Conservation (phyloP, 2,329 filamentous ascomycete genomes). For the Eutypella sp. region DNA sequence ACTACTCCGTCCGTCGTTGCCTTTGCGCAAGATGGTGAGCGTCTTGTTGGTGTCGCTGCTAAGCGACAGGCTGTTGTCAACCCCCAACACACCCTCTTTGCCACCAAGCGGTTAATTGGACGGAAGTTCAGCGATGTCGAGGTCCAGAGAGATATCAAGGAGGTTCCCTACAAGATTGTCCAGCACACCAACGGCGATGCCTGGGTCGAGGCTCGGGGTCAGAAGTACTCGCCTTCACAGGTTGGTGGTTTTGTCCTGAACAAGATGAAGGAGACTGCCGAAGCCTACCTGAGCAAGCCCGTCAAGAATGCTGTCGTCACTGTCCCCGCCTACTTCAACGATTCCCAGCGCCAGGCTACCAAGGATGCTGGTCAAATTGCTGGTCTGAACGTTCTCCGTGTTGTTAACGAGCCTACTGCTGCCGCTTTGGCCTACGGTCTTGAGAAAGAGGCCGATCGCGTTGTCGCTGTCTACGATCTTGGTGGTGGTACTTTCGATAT, state of each 20-base stretch:
- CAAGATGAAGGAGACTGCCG: slow-evolving; percentile 99
- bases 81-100: slow-evolving; percentile 96
- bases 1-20: slow-evolving; percentile 93
- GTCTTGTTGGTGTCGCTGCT: slow-evolving; percentile 91
- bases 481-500: slow-evolving; percentile 99
- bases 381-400: slow-evolving; percentile 92
- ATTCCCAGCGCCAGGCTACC: slow-evolving; percentile 94
- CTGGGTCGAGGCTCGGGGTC: slow-evolving; percentile 87
- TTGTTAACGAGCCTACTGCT: slow-evolving; percentile 96
- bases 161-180: slow-evolving; percentile 97
- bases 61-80: slow-evolving; percentile 99
- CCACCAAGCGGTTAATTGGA: slow-evolving; percentile 97
- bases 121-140: slow-evolving; percentile 92
- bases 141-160: slow-evolving; percentile 94
- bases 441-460: slow-evolving; percentile 85
- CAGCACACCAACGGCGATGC: slow-evolving; percentile 96
- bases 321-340: slow-evolving; percentile 97
- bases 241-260: slow-evolving; percentile 93
- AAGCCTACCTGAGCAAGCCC: slow-evolving; percentile 83
- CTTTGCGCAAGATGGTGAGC: slow-evolving; percentile 92
- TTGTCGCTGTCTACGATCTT: slow-evolving; percentile 95
- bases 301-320: slow-evolving; percentile 97
- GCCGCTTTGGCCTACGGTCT: slow-evolving; percentile 93
- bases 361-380: slow-evolving; percentile 97
- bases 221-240: slow-evolving; percentile 98